phyloP scores from a whole-genome alignment of 768 basidiomycete species.

The Hericium rajendrae region DNA sequence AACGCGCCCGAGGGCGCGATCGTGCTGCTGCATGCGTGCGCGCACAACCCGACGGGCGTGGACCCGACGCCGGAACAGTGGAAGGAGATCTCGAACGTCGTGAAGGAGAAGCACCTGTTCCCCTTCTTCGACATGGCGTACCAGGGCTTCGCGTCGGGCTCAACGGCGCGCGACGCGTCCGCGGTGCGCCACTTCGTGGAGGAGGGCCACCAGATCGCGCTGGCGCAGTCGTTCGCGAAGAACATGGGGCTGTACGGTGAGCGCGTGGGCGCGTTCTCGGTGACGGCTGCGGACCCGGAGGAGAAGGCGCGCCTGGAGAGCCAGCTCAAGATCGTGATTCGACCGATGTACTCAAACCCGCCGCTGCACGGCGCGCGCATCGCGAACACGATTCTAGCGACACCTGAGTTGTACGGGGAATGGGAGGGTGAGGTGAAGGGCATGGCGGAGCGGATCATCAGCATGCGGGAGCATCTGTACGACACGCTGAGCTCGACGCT shows the following conservation, averaged over 20 bases:
- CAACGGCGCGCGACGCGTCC: slow-evolving; percentile 83
- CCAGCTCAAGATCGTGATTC: slow-evolving; percentile 90
- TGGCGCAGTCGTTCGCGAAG: slow-evolving; percentile 96
- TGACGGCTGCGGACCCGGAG: slow-evolving; percentile 57
- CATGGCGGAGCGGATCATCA: slow-evolving; percentile 93
- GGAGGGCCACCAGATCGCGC: slow-evolving; percentile 81
- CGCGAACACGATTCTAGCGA: slow-evolving; percentile 74
- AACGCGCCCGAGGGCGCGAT: slow-evolving; percentile 58
- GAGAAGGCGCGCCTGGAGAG: slow-evolving; percentile 85
- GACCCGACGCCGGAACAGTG: slow-evolving; percentile 93
- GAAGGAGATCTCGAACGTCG: slow-evolving; percentile 78
- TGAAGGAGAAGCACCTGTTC: slow-evolving; percentile 86
- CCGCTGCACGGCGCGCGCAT: slow-evolving; percentile 85
- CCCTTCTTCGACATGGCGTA: slow-evolving; percentile 99
- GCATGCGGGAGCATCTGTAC: slow-evolving; percentile 82
- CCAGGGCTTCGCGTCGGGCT: slow-evolving; percentile 96
- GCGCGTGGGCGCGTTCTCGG: slow-evolving; percentile 93
- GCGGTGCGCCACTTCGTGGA: slow-evolving; percentile 91
- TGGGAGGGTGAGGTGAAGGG: slow-evolving; percentile 92
- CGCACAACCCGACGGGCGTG: slow-evolving; percentile 98
- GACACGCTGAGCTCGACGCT: slow-evolving; percentile 64
- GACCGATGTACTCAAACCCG: slow-evolving; percentile 98
- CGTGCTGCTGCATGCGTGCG: slow-evolving; percentile 92
- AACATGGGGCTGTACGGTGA: slow-evolving; percentile 99
- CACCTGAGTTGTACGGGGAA: slow-evolving; percentile 63